Conservation (phyloP, 768 basidiomycete species). For the Rhodosporidiobolus sp. region DNA sequence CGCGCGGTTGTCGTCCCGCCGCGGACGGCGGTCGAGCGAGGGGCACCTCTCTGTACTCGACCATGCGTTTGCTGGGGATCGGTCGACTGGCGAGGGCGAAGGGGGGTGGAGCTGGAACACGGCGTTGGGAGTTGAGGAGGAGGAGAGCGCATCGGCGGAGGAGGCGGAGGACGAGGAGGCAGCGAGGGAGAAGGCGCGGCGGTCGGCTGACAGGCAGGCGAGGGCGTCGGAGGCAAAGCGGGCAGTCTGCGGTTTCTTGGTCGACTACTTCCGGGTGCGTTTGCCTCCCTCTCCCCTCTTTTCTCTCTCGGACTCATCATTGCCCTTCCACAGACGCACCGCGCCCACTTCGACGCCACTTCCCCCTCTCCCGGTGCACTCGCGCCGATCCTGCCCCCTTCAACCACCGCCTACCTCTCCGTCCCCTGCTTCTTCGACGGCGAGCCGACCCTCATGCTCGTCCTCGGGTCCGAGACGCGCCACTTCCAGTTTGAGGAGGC, state of each 20-base stretch:
- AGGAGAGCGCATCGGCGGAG: neutral
- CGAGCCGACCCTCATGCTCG: constrained; percentile 39
- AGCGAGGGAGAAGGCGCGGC: neutral
- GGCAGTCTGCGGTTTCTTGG: neutral
- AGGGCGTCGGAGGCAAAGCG: neutral
- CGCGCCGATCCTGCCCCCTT: neutral
- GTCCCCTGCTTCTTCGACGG: constrained; percentile 22
- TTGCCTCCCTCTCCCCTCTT: neutral
- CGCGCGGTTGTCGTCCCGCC: neutral
- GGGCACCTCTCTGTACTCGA: neutral
- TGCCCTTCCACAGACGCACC: neutral
- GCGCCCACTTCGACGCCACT: neutral
- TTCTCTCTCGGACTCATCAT: neutral
- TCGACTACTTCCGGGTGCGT: neutral
- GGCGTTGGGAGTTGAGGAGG: neutral
- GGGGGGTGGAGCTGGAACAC: neutral
- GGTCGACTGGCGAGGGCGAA: neutral
- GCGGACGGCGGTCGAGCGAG: neutral
- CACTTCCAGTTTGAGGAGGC: constrained; percentile 22
- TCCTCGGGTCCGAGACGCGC: constrained; percentile 20
- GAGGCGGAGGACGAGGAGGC: neutral
- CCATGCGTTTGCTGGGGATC: neutral
- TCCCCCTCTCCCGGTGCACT: neutral
- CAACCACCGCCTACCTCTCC: constrained; percentile 38
- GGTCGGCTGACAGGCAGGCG: neutral